These are phyloP conservation scores for Yarrowia sp. DNA, from an alignment of 805 yeast genomes.

Conservation along the genomic window DNA sequence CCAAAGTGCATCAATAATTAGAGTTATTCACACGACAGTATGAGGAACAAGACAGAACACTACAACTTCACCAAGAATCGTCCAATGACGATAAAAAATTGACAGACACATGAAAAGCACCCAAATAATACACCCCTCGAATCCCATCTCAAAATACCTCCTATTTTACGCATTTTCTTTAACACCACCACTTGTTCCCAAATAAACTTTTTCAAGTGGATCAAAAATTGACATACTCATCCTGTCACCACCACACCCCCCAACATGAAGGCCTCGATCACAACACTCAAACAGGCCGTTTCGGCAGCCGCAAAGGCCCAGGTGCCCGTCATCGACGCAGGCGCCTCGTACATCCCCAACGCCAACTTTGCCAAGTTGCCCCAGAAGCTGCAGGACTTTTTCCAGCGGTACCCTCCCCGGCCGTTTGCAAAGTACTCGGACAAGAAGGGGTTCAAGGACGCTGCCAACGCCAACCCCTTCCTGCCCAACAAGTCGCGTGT, in stretches of 20 bases:
- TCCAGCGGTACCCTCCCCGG: conserved; percentile 82
- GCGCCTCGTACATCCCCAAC: conserved; percentile 41
- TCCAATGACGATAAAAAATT: too few species aligned
- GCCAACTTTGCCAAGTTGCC: conserved; percentile 68
- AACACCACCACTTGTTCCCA: not conserved
- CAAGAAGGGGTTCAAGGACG: conserved; percentile 68
- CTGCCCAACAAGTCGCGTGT: conserved; percentile 83
- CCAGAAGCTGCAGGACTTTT: conserved; percentile 70
- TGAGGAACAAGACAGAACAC: too few species aligned
- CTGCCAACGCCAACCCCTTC: conserved; percentile 83
- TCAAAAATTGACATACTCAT: conserved; percentile 1
- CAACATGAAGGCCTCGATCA: conserved; percentile 15
- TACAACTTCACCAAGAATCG: too few species aligned
- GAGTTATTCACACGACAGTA: too few species aligned
- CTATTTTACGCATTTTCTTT: too few species aligned
- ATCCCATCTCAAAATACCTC: too few species aligned
- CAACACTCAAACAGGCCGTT: conserved; percentile 7
- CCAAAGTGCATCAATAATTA: too few species aligned
- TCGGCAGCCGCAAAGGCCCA: conserved; percentile 12
- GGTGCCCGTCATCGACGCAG: conserved; percentile 17
- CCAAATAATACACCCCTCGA: too few species aligned
- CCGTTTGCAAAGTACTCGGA: conserved; percentile 73
- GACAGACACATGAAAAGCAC: too few species aligned
- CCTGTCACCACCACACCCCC: not conserved
- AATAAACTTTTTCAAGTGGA: not conserved